These are phyloP conservation scores for Sporisorium iseilematis-ciliati DNA, from an alignment of 1,284 basidiomycete genomes.

Conservation along the genomic window DNA sequence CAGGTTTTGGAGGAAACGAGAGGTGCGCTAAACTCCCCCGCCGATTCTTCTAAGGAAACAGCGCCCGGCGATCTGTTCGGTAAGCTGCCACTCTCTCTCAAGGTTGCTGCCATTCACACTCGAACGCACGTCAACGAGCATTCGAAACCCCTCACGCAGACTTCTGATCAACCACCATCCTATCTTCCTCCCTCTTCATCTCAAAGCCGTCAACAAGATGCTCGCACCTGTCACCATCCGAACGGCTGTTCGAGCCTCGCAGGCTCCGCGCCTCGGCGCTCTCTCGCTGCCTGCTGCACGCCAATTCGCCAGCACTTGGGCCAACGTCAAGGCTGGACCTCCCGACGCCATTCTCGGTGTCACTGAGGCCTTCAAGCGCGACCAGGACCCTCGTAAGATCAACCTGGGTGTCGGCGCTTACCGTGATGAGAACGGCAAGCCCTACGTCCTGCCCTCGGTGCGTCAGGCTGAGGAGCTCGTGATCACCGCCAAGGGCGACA, in stretches of 20 bases:
- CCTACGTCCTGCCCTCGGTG: slow-evolving; percentile 90
- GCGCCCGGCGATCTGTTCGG: slow-evolving; percentile 30
- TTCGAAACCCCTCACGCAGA: not conserved
- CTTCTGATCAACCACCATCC: slow-evolving; percentile 10
- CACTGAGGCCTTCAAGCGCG: slow-evolving; percentile 92
- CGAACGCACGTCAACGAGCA: not conserved
- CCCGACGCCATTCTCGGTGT: slow-evolving; percentile 96
- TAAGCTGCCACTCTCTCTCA: slow-evolving; percentile 9
- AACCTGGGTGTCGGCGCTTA: slow-evolving; percentile 88
- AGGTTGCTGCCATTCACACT: not conserved
- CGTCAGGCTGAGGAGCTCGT: slow-evolving; percentile 90
- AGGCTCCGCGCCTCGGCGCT: slow-evolving; percentile 34
- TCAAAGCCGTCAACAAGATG: slow-evolving; percentile 26
- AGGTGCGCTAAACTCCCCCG: slow-evolving; percentile 8
- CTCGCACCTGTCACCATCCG: slow-evolving; percentile 44
- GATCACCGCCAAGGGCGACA: slow-evolving; percentile 81
- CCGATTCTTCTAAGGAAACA: slow-evolving; percentile 15
- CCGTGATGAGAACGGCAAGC: slow-evolving; percentile 93
- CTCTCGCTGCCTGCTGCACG: slow-evolving; percentile 40
- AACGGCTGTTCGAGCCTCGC: slow-evolving; percentile 40
- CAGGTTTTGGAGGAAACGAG: not conserved
- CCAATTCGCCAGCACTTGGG: slow-evolving; percentile 80
- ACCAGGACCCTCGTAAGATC: slow-evolving; percentile 87
- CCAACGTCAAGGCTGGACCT: slow-evolving; percentile 84
- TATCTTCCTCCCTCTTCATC: not conserved